Evolutionary conservation across 345 rosid species (phyloP), one percentile per base, ranked within the genome.

Genomic region (Abelmoschus esculentus): DNA sequence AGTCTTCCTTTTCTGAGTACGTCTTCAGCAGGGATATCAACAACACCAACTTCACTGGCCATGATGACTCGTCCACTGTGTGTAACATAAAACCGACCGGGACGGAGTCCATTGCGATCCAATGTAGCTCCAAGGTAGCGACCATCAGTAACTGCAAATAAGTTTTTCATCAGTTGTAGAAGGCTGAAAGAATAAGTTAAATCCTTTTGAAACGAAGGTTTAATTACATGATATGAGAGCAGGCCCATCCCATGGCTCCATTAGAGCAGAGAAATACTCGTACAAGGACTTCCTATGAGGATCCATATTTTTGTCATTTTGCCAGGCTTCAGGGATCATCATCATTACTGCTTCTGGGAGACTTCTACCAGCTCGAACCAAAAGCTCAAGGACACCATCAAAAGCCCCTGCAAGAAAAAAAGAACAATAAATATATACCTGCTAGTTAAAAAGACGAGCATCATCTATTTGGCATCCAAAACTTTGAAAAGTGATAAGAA

Each of bases 261-360:
- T 83, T 29, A 96, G 84, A 69, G 97, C 85, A 50, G 98, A 96
- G 80, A 89, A 87, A 83, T 96, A 96, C 73, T 92, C 90, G 59
- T 96, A 96, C 76, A 96, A 80, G 7, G 85, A 81, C 72, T 83
- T 96, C 75, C 92, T 64, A 46, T 83, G 77, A 79, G 98, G 95
- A 72, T 96, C 96, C 78, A 96, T 96, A 73, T 90, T 96, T 83
- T 89, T 87, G 72, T 96, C 99, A 80, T 96, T 96, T 84, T 96
- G 99, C 99, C 99, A 96, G 59, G 99, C 99, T 83, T 96, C 99
- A 46, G 99, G 99, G 66, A 96, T 96, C 99, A 92, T 87, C 99
- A 96, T 96, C 98, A 96, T 96, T 46, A 96, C 84, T 69, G 99
- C 99, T 85, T 92, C 99, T 71, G 97, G 99, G 60, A 96, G 97